A percentile compares a stretch with the other conserved stretches of the same genome.
phyloP scores from a whole-genome alignment of 2,329 filamentous ascomycete genomes.

The Sclerotinia nivalis region DNA sequence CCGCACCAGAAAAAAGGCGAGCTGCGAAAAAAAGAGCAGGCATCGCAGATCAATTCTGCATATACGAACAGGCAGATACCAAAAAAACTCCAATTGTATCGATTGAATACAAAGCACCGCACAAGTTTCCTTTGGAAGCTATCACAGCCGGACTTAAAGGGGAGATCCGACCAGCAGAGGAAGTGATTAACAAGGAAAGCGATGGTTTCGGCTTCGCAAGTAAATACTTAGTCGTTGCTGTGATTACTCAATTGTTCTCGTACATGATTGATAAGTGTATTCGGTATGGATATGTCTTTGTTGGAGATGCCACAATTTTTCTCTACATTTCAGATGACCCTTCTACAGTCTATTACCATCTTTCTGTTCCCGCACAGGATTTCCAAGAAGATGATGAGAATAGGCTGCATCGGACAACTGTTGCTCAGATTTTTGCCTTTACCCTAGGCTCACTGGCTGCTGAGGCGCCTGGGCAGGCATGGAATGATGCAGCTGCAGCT shows the following conservation, averaged over 20 bases:
- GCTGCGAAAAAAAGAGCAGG: not conserved
- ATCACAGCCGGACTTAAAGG: constrained; percentile 9
- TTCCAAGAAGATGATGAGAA: not conserved
- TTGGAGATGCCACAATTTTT: constrained; percentile 9
- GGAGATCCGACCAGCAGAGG: constrained; percentile 9
- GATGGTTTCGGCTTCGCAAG: not conserved
- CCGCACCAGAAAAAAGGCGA: too few relatives aligned
- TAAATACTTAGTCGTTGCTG: constrained; percentile 9
- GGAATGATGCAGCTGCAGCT: not conserved
- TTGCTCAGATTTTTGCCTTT: not conserved
- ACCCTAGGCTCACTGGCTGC: not conserved
- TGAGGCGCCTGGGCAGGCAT: not conserved
- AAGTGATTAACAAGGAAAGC: constrained; percentile 4
- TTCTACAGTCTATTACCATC: not conserved
- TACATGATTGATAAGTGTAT: constrained; percentile 14
- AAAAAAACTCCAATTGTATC: not conserved
- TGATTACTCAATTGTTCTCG: constrained; percentile 16
- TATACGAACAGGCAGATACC: constrained; percentile 1
- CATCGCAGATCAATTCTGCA: constrained; percentile 17
- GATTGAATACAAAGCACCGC: constrained; percentile 22
- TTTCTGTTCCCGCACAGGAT: not conserved
- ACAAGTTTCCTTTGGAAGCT: constrained; percentile 12
- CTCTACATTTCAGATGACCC: not conserved
- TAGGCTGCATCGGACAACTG: not conserved
- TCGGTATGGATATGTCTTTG: constrained; percentile 12